A percentile compares a stretch with the other conserved stretches of the same genome.
Conservation (phyloP, 2,329 filamentous ascomycete genomes). For the Teratosphaeria zuluensis region DNA sequence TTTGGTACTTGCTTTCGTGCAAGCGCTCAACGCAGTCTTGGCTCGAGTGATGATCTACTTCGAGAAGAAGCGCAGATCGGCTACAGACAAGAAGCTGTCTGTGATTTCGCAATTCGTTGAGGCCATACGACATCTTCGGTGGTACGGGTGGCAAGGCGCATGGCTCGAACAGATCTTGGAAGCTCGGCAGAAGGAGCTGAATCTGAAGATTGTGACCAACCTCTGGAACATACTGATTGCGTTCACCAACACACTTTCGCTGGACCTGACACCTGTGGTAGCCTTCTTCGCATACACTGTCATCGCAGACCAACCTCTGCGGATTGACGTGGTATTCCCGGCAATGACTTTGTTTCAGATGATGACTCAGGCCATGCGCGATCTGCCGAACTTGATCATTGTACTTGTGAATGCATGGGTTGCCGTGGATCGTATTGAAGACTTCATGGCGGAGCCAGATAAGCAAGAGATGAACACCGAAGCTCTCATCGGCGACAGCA, state of each 20-base stretch:
- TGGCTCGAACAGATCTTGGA: slow-evolving; percentile 64
- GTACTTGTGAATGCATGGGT: slow-evolving; percentile 73
- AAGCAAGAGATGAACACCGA: slow-evolving; percentile 39
- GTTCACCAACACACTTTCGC: slow-evolving; percentile 61
- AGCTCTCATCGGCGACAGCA: slow-evolving; percentile 22
- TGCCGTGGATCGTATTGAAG: slow-evolving; percentile 69
- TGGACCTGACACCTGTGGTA: slow-evolving; percentile 66
- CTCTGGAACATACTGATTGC: slow-evolving; percentile 54
- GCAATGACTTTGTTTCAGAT: slow-evolving; percentile 72
- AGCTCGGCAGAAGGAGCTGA: slow-evolving; percentile 57
- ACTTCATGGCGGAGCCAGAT: slow-evolving; percentile 79
- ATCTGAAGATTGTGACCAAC: slow-evolving; percentile 53
- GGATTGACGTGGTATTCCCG: slow-evolving; percentile 77
- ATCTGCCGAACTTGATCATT: slow-evolving; percentile 66
- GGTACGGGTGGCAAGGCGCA: slow-evolving; percentile 72
- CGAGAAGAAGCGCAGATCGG: slow-evolving; percentile 60
- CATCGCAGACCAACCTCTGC: slow-evolving; percentile 56
- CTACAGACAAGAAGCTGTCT: slow-evolving; percentile 70
- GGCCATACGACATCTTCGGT: slow-evolving; percentile 68
- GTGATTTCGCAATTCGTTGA: slow-evolving; percentile 80
- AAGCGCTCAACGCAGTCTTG: slow-evolving; percentile 58
- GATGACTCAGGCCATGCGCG: slow-evolving; percentile 62
- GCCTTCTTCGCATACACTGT: slow-evolving; percentile 76
- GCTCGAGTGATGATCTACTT: slow-evolving; percentile 57
- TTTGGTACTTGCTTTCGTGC: slow-evolving; percentile 50